phyloP scores from a whole-genome alignment of 2,329 filamentous ascomycete species.

The Dothiorella sarmentorum region DNA sequence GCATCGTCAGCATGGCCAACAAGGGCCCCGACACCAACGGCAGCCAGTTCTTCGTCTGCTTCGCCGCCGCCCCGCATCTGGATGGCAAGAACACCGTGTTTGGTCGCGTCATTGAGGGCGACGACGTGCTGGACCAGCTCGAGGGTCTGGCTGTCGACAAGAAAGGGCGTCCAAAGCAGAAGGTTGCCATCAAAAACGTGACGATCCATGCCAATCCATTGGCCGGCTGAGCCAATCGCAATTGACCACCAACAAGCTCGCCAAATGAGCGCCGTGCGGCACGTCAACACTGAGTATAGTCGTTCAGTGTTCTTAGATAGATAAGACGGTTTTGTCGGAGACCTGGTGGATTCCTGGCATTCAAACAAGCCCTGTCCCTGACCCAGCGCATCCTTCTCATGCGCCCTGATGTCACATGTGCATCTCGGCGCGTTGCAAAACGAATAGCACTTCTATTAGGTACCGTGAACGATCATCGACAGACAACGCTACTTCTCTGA shows the following conservation, averaged over 20 bases:
- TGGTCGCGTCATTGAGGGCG: slow-evolving; percentile 60
- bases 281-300: neutral
- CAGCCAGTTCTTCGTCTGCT: slow-evolving; percentile 77
- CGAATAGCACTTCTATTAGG: neutral
- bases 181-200: slow-evolving; percentile 63
- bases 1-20: slow-evolving; percentile 75
- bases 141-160: slow-evolving; percentile 72
- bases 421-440: neutral
- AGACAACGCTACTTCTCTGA: slow-evolving; percentile 8
- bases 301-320: neutral
- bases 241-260: neutral
- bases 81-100: slow-evolving; percentile 85
- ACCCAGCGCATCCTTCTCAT: neutral
- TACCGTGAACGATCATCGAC: neutral
- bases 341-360: neutral
- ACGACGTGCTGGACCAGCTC: slow-evolving; percentile 64
- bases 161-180: slow-evolving; percentile 70
- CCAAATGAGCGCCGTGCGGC: neutral
- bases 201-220: slow-evolving; percentile 78
- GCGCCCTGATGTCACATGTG: neutral
- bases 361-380: neutral
- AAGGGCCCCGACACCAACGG: slow-evolving; percentile 71
- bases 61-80: slow-evolving; percentile 73
- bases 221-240: slow-evolving; percentile 49
- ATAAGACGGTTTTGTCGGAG: neutral